A percentile compares a stretch with the other conserved stretches of the same genome.
Evolutionary conservation across 169 alveolate genomes (phyloP).

Genomic region (Cryptosporidium meleagridis): DNA sequence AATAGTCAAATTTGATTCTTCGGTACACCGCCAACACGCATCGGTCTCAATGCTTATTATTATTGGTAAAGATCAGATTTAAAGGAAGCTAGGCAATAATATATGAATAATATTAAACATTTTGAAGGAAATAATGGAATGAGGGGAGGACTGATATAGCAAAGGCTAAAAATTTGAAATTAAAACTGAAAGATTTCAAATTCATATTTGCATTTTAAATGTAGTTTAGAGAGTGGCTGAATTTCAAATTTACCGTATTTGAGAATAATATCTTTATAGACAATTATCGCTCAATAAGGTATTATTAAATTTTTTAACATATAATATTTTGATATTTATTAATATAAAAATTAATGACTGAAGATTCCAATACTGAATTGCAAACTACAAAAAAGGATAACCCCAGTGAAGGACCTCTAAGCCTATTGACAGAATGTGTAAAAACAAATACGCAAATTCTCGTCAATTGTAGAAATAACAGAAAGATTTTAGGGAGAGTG

Average conservation of each 20-base stretch:
- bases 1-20: constrained; percentile 9
- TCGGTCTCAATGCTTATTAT: not conserved
- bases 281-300: too few species aligned
- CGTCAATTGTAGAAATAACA: constrained; percentile 96
- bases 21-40: not conserved
- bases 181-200: not conserved
- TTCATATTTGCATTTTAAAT: not conserved
- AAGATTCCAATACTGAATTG: not conserved
- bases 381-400: constrained; percentile 87
- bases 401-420: constrained; percentile 95
- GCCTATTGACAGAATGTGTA: constrained; percentile 94
- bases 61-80: not conserved
- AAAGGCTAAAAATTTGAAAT: not conserved
- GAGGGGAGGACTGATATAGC: not conserved
- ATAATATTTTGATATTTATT: not conserved
- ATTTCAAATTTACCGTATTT: not conserved
- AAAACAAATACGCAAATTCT: constrained; percentile 95
- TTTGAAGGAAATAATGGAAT: not conserved
- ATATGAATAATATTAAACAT: too few species aligned
- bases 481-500: constrained; percentile 96
- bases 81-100: not conserved
- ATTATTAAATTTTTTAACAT: not conserved
- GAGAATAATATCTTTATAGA: too few species aligned
- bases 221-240: not conserved
- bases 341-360: constrained; percentile 22